Evolutionary conservation across 192 early-diverging fungal genomes (phyloP), one percentile per base, ranked within the genome.

Genomic region (Backusella circina): DNA sequence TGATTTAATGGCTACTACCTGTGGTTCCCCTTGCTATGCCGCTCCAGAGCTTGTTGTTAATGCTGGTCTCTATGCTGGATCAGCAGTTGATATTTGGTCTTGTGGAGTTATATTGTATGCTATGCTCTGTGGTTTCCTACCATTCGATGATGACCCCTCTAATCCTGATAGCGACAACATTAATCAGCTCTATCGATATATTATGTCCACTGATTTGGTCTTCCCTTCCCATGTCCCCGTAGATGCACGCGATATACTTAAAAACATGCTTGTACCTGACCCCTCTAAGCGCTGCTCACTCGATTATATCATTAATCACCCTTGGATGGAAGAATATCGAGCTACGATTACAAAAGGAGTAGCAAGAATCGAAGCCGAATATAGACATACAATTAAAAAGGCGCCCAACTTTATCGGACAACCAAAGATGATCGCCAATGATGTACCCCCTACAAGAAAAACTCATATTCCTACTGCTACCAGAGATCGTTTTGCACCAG

Each of bases 21-120:
- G 95, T 67, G 95, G 95, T 7, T 94, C 93, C 71, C 95, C 95
- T 15, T 95, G 94, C 80, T 96, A 96, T 75, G 95, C 95, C 1
- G 95, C 95, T 3, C 95, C 95, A 10, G 95, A 96, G 79, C 88
- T 96, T n/a, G 95, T 96, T 23, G 85, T 96, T 23, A 90, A 86
- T 37, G 93, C 94, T 70, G 92, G 92, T 39, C 86, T 89, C 12
- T 96, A 96, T 72, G 90, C 90, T 10, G 95, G 94, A 12, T 89
- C 92, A 1, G 89, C 91, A 0, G 94, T 92, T 9, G 95, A 96
- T 76, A 93, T 95, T 67, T 96, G 95, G 95, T 91, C 89, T 35
- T 95, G 93, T 74, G 95, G 95, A 30, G 95, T 96, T 3, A 96
- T 96, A 57, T 78, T 96, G 54, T 93, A 91, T 72, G 90, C 90